A percentile compares a stretch with the other conserved stretches of the same genome.
Evolutionary conservation across 2,329 filamentous ascomycete genomes (phyloP).

Genomic region (Scedosporium apiospermum): DNA sequence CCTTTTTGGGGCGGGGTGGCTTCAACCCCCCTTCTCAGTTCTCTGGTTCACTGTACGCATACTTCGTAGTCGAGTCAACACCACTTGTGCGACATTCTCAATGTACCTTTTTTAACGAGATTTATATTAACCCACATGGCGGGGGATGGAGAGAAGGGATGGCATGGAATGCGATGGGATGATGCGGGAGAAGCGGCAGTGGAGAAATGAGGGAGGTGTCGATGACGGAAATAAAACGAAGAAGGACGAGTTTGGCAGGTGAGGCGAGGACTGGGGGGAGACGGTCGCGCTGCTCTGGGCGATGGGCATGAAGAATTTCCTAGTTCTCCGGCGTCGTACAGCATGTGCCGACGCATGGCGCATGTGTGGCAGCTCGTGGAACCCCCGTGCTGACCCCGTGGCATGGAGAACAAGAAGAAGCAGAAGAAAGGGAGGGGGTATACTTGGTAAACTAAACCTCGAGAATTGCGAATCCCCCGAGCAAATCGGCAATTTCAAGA

Average conservation of each 20-base stretch:
- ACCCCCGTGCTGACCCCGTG: no score
- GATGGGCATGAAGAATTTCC: neutral
- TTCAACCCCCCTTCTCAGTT: no score
- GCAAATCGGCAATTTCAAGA: neutral
- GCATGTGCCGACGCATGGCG: neutral
- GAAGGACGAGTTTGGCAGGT: neutral
- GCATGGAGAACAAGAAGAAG: no score
- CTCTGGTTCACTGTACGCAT: no score
- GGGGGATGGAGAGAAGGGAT: neutral
- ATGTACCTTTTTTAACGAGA: no score
- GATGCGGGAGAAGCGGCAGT: neutral
- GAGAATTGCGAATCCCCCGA: neutral
- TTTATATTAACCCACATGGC: no score
- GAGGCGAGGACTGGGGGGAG: neutral
- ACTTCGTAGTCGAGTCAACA: no score
- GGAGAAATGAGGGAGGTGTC: neutral
- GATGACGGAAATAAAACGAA: neutral
- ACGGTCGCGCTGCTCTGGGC: neutral
- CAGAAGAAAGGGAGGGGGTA: no score
- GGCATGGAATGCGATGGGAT: neutral
- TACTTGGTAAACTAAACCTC: no score
- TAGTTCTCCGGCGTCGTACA: neutral
- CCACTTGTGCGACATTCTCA: no score
- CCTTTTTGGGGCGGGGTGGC: no score
- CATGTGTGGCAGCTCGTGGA: neutral